Evolutionary conservation across 2,329 filamentous ascomycete genomes (phyloP), one percentile per base, ranked within the genome.

Genomic region (Amphichorda felina): DNA sequence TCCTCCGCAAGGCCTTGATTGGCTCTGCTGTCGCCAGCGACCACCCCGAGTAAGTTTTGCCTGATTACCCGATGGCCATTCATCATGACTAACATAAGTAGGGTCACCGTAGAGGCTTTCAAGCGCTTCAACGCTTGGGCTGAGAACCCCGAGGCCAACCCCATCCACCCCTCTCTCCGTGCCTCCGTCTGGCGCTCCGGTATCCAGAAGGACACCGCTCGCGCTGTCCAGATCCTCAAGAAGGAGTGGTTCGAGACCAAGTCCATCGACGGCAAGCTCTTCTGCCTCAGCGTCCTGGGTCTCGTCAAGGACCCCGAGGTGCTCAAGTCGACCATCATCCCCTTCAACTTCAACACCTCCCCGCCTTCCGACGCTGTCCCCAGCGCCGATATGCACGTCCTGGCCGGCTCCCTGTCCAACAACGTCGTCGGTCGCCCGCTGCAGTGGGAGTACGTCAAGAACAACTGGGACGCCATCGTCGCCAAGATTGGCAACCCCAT

Each of bases 191-290:
- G 87, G 68, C 77, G 79, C 39, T 79, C 87, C 25, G 81, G 77
- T 18, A 70, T 95, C 40, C 79, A 77, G 43, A 57, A 60, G 38
- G 75, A 88, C 44, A 77, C 86, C 6, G 75, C 75, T 7, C 70
- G 72, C 35, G 65, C 76, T 13, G 84, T 86, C 45, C 70, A 82
- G 19, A 71, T 79, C 7, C 70, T 98, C 37, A 86, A 89, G 64
- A 75, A 85, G 37, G 88, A 95, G 55, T 96, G 85, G 70, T 70
- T 76, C 43, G 78, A 68, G 34, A 91, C 86, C 10, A 80, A 81
- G 35, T 85, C 87, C 7, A 79, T 95, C 26, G 91, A 96, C 49
- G 88, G 87, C 48, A 93, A 88, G 59, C 87, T 94, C 46, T 82
- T 94, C 43, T 82, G 77, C 45, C 72, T 96, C 3, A 66, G 72